Percentiles rank a stretch among this genome's conserved stretches.
These are phyloP conservation scores for Lyophyllum decastes DNA, from an alignment of 768 basidiomycete species.

Conservation along the genomic window DNA sequence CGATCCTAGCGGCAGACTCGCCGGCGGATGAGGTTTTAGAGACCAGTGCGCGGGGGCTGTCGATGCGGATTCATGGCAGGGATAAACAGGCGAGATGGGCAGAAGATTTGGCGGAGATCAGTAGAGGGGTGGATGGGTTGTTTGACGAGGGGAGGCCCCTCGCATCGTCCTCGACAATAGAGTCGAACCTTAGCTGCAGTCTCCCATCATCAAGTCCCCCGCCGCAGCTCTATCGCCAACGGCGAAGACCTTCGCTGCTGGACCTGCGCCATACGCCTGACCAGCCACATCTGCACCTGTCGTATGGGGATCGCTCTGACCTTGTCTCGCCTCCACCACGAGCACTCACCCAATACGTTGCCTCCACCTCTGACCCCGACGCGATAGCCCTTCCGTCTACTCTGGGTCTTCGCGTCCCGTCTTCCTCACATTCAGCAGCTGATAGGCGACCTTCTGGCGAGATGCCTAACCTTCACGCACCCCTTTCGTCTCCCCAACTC, in stretches of 20 bases:
- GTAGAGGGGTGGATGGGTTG: slow-evolving; percentile 59
- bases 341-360: slow-evolving; percentile 75
- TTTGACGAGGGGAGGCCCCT: slow-evolving; percentile 34
- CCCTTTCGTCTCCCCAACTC: slow-evolving; percentile 29
- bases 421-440: slow-evolving; percentile 25
- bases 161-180: slow-evolving; percentile 5
- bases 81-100: slow-evolving; percentile 59
- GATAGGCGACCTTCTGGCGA: slow-evolving; percentile 7
- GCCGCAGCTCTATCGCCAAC: slow-evolving; percentile 8
- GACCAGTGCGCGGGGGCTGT: slow-evolving; percentile 52
- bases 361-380: slow-evolving; percentile 53
- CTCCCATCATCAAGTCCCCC: slow-evolving; percentile 35
- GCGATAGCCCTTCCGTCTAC: slow-evolving; percentile 68
- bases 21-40: slow-evolving; percentile 47
- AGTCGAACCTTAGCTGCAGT: slow-evolving; percentile 41
- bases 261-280: slow-evolving; percentile 30
- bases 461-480: slow-evolving; percentile 13
- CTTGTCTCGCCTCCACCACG: slow-evolving; percentile 72
- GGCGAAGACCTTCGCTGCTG: slow-evolving; percentile 50
- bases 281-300: slow-evolving; percentile 50
- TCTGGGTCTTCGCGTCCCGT: slow-evolving; percentile 55
- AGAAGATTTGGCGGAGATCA: slow-evolving; percentile 68
- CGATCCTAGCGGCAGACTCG: slow-evolving; percentile 49
- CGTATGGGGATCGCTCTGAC: slow-evolving; percentile 49
- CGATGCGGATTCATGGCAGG: slow-evolving; percentile 48